phyloP scores from a whole-genome alignment of 805 yeast genomes.

The Candida xiaguanensis region DNA sequence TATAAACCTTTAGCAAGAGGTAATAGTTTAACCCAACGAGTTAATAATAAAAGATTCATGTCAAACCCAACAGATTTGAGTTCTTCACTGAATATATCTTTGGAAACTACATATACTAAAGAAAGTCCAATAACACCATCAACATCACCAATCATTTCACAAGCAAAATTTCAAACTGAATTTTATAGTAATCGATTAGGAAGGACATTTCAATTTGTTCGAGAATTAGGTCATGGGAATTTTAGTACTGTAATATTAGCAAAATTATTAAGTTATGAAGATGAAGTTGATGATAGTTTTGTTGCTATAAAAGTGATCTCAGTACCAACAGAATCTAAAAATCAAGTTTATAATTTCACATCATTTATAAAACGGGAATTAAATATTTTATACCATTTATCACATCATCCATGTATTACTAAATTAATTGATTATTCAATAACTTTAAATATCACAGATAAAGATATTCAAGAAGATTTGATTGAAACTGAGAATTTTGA shows the following conservation, averaged over 20 bases:
- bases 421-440: constrained; percentile 51
- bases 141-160: constrained; percentile 6
- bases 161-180: constrained; percentile 1
- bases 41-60: constrained; percentile 15
- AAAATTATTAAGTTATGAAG: constrained; percentile 16
- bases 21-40: constrained; percentile 13
- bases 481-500: neutral
- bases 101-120: constrained; percentile 1
- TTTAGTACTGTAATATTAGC: constrained; percentile 64
- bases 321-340: constrained; percentile 28
- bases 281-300: constrained; percentile 1
- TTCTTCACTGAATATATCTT: neutral
- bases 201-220: constrained; percentile 12
- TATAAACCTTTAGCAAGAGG: constrained; percentile 27
- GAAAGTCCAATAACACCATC: constrained; percentile 9
- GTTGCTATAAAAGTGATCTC: constrained; percentile 71
- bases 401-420: constrained; percentile 70
- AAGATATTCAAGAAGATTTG: constrained; percentile 21
- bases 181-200: constrained; percentile 3
- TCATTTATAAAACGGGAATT: constrained; percentile 58
- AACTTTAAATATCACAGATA: constrained; percentile 20
- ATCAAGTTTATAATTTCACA: constrained; percentile 27
- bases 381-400: constrained; percentile 48
- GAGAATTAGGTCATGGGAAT: constrained; percentile 59
- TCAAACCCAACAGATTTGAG: constrained; percentile 19